Percentiles rank a stretch among this genome's conserved stretches.
Evolutionary conservation across 2,329 filamentous ascomycete genomes (phyloP).

Genomic region (Sclerotinia subarctica): DNA sequence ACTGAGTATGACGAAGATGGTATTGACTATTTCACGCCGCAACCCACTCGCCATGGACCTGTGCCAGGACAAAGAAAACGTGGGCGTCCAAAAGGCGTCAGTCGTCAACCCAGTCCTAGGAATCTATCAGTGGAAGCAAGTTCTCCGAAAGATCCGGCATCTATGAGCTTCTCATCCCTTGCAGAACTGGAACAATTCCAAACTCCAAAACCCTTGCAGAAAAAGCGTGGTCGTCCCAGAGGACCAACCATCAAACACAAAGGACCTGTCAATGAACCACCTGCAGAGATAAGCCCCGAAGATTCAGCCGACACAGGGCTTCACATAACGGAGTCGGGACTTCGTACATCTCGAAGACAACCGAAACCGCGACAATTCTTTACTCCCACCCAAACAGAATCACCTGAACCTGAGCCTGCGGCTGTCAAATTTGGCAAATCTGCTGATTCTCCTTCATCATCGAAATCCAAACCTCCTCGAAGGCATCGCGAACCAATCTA

Average conservation of each 20-base stretch:
- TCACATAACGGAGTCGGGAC: conserved; percentile 12
- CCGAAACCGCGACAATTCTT: conserved; percentile 17
- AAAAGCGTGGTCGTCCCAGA: conserved; percentile 19
- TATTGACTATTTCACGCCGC: conserved; percentile 13
- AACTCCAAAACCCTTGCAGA: conserved; percentile 2
- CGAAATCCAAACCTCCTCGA: background rate
- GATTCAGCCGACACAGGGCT: conserved; percentile 4
- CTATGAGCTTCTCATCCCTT: conserved; percentile 5
- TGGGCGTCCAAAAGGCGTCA: background rate
- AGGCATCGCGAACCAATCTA: conserved; percentile 5
- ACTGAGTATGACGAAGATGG: background rate
- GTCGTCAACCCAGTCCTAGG: background rate
- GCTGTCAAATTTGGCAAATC: background rate
- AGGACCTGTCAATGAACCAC: background rate
- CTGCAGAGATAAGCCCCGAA: background rate
- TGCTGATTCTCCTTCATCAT: background rate
- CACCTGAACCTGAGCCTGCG: conserved; percentile 5
- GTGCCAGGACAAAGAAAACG: background rate
- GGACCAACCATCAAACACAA: conserved; percentile 14
- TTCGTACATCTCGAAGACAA: conserved; percentile 18
- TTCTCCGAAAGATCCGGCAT: background rate
- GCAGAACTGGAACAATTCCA: conserved; percentile 8
- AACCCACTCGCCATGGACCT: background rate
- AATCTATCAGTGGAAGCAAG: background rate
- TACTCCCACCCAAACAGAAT: background rate